These are phyloP conservation scores for Cystobasidium tubakii DNA, from an alignment of 768 basidiomycete genomes.

Conservation along the genomic window DNA sequence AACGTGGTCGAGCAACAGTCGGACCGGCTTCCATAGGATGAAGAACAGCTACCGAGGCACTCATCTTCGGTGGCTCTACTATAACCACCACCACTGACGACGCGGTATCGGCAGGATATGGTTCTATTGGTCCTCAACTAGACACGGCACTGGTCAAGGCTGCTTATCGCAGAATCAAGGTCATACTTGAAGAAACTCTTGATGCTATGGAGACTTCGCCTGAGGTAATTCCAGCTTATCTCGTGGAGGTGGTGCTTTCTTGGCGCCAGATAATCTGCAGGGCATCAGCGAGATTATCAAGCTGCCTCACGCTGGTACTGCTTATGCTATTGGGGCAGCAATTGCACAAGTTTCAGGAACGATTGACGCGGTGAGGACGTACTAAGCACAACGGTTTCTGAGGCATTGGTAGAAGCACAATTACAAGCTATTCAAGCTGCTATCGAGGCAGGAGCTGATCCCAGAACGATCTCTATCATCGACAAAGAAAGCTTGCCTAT, in stretches of 20 bases:
- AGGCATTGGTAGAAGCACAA: slow-evolving; percentile 50
- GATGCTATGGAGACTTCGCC: slow-evolving; percentile 64
- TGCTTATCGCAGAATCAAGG: slow-evolving; percentile 52
- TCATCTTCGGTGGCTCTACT: slow-evolving; percentile 58
- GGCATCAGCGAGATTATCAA: slow-evolving; percentile 57
- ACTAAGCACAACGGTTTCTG: slow-evolving; percentile 46
- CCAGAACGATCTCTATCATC: slow-evolving; percentile 54
- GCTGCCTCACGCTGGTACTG: slow-evolving; percentile 53
- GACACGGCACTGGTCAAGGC: slow-evolving; percentile 45
- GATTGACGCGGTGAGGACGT: slow-evolving; percentile 51
- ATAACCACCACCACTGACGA: slow-evolving; percentile 65
- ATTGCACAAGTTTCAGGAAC: slow-evolving; percentile 55
- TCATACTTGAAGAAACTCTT: slow-evolving; percentile 54
- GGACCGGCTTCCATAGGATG: slow-evolving; percentile 63
- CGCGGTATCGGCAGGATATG: slow-evolving; percentile 52
- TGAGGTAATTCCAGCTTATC: slow-evolving; percentile 57
- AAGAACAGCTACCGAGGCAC: slow-evolving; percentile 54
- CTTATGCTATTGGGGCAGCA: slow-evolving; percentile 51
- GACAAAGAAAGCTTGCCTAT: slow-evolving; percentile 59
- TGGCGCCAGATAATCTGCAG: slow-evolving; percentile 55
- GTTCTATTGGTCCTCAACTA: slow-evolving; percentile 46
- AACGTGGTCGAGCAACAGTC: slow-evolving; percentile 52
- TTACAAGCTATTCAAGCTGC: slow-evolving; percentile 53
- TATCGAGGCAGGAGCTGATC: slow-evolving; percentile 54
- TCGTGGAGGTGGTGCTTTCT: slow-evolving; percentile 63